Conservation (phyloP, 139 green algal species). For the Diplosphaera chodatii region DNA sequence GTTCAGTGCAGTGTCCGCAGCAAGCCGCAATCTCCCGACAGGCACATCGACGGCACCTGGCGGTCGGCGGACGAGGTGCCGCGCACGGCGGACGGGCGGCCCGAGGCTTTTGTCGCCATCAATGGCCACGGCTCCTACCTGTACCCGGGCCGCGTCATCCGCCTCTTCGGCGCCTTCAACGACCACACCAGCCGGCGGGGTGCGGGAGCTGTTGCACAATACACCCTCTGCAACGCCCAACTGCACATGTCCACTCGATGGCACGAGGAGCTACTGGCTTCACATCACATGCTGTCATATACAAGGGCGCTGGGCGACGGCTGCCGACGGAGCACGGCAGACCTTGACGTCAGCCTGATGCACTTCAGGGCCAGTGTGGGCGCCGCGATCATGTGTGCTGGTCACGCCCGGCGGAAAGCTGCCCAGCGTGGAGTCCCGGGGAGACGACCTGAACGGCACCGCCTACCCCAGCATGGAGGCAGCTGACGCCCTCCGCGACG, state of each 20-base stretch:
- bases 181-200: slow-evolving; percentile 15
- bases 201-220: too few species aligned
- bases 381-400: slow-evolving; percentile 3
- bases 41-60: slow-evolving; percentile 24
- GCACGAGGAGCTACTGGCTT: too few species aligned
- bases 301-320: too few species aligned
- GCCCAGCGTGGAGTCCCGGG: slow-evolving; percentile 13
- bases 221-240: too few species aligned
- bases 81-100: slow-evolving; percentile 3
- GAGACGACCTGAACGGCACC: slow-evolving; percentile 13
- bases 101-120: slow-evolving; percentile 8
- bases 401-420: slow-evolving; percentile 9
- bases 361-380: slow-evolving; percentile 9
- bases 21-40: too few species aligned
- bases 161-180: slow-evolving; percentile 14
- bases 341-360: too few species aligned
- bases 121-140: slow-evolving; percentile 25
- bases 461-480: not conserved
- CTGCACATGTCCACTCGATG: too few species aligned
- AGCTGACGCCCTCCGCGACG: not conserved
- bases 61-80: slow-evolving; percentile 13
- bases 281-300: too few species aligned
- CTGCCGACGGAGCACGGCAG: too few species aligned
- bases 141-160: slow-evolving; percentile 5
- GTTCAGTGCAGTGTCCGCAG: too few species aligned